phyloP scores from a whole-genome alignment of 805 yeast genomes.

The fission yeast (Schizosaccharomyces pombe) region DNA sequence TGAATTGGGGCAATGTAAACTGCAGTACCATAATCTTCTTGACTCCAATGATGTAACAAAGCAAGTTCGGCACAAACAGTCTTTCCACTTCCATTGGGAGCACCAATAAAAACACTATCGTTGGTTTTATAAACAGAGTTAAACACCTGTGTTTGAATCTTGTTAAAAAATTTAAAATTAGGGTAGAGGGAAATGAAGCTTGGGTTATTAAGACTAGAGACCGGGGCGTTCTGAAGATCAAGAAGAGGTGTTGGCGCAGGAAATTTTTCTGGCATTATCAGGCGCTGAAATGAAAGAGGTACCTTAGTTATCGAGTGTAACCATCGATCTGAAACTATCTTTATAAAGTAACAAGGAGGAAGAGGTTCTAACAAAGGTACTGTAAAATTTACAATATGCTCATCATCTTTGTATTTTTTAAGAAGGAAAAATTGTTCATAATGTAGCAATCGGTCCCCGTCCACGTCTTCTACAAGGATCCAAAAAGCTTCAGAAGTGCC shows the following conservation, averaged over 20 bases:
- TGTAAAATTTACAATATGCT: slow-evolving; percentile 39
- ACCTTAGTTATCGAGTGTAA: slow-evolving; percentile 41
- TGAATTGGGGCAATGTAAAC: slow-evolving; percentile 49
- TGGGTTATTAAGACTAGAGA: slow-evolving; percentile 23
- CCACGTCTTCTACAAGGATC: slow-evolving; percentile 56
- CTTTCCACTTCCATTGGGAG: slow-evolving; percentile 57
- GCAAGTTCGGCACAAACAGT: slow-evolving; percentile 51
- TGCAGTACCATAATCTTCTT: slow-evolving; percentile 33
- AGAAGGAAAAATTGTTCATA: slow-evolving; percentile 30
- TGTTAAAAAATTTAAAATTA: slow-evolving; percentile 33
- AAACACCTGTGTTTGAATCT: slow-evolving; percentile 50
- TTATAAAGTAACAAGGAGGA: slow-evolving; percentile 56
- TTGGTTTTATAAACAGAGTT: slow-evolving; percentile 32
- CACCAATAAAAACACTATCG: slow-evolving; percentile 41
- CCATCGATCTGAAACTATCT: slow-evolving; percentile 66
- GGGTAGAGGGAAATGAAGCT: slow-evolving; percentile 27
- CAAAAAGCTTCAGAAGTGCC: slow-evolving; percentile 42
- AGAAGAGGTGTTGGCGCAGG: slow-evolving; percentile 37
- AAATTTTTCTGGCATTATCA: slow-evolving; percentile 38
- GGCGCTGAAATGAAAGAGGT: slow-evolving; percentile 31
- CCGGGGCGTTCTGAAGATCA: slow-evolving; percentile 29
- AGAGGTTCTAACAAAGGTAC: slow-evolving; percentile 29
- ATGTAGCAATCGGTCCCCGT: slow-evolving; percentile 53
- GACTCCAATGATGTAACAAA: slow-evolving; percentile 46
- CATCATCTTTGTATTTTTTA: slow-evolving; percentile 26